phyloP scores from a whole-genome alignment of 805 yeast species.

The Wickerhamiella australiensis region DNA sequence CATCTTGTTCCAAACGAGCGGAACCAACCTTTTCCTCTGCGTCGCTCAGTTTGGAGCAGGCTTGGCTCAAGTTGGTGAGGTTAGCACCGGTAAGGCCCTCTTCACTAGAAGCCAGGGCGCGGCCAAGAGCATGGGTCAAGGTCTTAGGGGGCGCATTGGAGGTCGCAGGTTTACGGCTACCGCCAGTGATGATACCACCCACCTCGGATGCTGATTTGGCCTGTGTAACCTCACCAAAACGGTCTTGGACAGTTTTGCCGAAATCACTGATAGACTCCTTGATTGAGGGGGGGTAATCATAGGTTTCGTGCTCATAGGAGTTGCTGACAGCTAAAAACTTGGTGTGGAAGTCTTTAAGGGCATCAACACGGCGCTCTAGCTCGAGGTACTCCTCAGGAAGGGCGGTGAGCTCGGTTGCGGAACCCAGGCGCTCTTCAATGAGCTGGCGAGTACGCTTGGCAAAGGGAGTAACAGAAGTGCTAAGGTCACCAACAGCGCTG shows the following conservation, averaged over 20 bases:
- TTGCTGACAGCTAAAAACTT: conserved; percentile 43
- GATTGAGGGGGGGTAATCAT: conserved; percentile 70
- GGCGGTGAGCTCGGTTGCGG: conserved; percentile 71
- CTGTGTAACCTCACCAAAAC: conserved; percentile 54
- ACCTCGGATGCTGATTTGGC: conserved; percentile 75
- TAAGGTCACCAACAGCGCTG: conserved; percentile 28
- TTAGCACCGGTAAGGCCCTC: conserved; percentile 32
- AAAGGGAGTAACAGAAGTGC: conserved; percentile 46
- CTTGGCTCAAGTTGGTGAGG: conserved; percentile 44
- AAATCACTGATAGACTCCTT: conserved; percentile 66
- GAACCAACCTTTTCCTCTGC: conserved; percentile 67
- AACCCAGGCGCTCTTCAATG: conserved; percentile 69
- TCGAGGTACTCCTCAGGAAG: conserved; percentile 71
- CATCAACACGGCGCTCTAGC: conserved; percentile 61
- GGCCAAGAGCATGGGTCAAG: conserved; percentile 64
- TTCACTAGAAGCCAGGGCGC: conserved; percentile 39
- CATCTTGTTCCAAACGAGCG: conserved; percentile 73
- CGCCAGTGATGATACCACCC: conserved; percentile 46
- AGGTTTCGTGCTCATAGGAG: conserved; percentile 60
- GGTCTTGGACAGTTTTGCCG: conserved; percentile 50
- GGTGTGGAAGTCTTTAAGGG: conserved; percentile 55
- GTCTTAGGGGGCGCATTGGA: conserved; percentile 57
- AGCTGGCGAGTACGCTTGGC: conserved; percentile 72
- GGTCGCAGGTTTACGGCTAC: conserved; percentile 35
- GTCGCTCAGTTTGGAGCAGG: conserved; percentile 53